phyloP scores from a whole-genome alignment of 2,329 filamentous ascomycete species.

The Aspergillus aculeatinus region DNA sequence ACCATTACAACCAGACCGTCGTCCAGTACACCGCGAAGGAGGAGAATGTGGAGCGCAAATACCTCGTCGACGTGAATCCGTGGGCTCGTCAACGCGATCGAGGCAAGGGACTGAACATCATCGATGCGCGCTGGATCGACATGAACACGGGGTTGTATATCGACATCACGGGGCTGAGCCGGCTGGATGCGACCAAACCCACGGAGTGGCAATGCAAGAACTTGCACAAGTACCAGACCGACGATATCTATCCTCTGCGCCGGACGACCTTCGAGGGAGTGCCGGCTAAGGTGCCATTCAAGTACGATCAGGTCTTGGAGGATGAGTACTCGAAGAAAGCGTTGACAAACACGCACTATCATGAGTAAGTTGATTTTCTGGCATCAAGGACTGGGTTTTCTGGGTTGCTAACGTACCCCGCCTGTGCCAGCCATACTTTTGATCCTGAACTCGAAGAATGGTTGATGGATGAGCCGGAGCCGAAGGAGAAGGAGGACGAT shows the following conservation, averaged over 20 bases:
- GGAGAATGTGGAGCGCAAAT: conserved; percentile 52
- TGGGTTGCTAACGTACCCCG: conserved; percentile 14
- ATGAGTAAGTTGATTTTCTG: conserved; percentile 33
- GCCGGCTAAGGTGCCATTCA: conserved; percentile 63
- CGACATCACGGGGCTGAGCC: conserved; percentile 75
- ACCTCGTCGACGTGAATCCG: conserved; percentile 76
- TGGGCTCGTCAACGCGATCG: conserved; percentile 61
- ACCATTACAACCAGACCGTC: conserved; percentile 67
- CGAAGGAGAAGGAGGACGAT: conserved; percentile 10
- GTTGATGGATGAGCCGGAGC: conserved; percentile 27
- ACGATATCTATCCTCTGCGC: conserved; percentile 75
- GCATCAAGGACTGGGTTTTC: not conserved
- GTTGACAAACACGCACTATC: conserved; percentile 34
- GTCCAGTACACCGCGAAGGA: conserved; percentile 47
- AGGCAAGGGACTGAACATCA: conserved; percentile 72
- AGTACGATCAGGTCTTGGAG: conserved; percentile 40
- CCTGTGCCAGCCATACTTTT: conserved; percentile 38
- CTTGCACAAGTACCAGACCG: conserved; percentile 66
- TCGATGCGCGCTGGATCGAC: conserved; percentile 83
- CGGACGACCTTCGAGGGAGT: conserved; percentile 74
- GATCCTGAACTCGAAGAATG: conserved; percentile 32
- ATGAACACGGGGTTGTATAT: conserved; percentile 73
- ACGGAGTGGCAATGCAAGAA: conserved; percentile 80
- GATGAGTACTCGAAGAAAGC: conserved; percentile 42
- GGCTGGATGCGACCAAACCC: conserved; percentile 62